Evolutionary conservation across 2,329 filamentous ascomycete genomes (phyloP), one percentile per base, ranked within the genome.

Genomic region (Calonectria ilicicola): DNA sequence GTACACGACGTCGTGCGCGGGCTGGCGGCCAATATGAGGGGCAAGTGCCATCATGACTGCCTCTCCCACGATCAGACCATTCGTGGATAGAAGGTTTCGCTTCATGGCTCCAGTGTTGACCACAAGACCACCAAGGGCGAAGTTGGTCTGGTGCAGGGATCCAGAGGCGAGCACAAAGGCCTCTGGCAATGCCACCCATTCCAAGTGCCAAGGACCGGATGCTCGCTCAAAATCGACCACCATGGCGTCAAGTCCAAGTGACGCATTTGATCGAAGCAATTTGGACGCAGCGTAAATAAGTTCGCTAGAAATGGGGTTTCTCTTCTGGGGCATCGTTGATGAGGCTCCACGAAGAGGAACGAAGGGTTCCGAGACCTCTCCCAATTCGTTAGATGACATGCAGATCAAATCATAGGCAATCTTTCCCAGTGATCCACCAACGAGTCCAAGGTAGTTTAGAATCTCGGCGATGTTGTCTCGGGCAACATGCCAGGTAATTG

Each of bases 41-140:
- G 88, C 89, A 63, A 91, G 82, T 1, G 85, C 86, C 89, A 91
- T 91, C 89, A 91, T 91, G n/a, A 91, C 87, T 2, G 89, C 88
- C 81, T 91, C 89, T 0, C 85, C 89, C 15, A 90, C 89, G 74
- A 91, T 91, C 23, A 91, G 79, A 0, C 89, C 89, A 49, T 82
- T 82, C 0, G 88, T 89, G 1, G 86, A 89, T 56, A 85, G 82
- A 1, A 91, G 81, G 72, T 91, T 91, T 0, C 80, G 77, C 66
- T 85, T 75, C 88, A 91, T 90, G 17, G 84, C 81, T 63, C 85
- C 83, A 0, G 81, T 81, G 72, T 90, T 85, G 6, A 91, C 89
- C 2, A 87, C 85, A 0, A 91, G 82, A 0, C 88, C 89, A 0
- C 84, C 82, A 1, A 91, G 81, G 0, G 87, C 88, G 75, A 90